phyloP scores from a whole-genome alignment of 805 yeast species.

The Saturnispora kantuleensis region DNA sequence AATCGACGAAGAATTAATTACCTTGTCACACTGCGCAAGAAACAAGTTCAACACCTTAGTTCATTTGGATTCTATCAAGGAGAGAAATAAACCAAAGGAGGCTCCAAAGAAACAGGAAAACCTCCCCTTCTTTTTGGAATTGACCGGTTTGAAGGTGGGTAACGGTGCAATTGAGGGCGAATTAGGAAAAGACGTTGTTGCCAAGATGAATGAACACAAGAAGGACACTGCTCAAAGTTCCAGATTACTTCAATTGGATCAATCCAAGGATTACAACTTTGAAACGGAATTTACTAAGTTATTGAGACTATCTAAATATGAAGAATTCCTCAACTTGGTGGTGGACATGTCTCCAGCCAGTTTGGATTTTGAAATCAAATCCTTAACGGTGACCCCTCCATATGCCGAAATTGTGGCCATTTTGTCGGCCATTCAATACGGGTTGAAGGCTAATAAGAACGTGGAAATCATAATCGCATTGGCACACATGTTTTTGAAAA shows the following conservation, averaged over 20 bases:
- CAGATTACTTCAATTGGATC: constrained; percentile 27
- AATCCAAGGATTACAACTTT: constrained; percentile 35
- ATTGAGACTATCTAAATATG: constrained; percentile 49
- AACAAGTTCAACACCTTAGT: constrained; percentile 68
- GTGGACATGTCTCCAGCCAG: constrained; percentile 61
- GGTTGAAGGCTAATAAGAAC: constrained; percentile 45
- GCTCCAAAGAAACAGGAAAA: constrained; percentile 77
- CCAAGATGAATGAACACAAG: constrained; percentile 21
- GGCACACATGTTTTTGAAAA: constrained; percentile 59
- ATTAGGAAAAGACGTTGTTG: constrained; percentile 20
- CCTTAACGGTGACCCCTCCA: constrained; percentile 60
- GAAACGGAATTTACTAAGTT: constrained; percentile 66
- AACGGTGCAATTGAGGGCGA: constrained; percentile 52
- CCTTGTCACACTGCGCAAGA: constrained; percentile 71
- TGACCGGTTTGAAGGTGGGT: constrained; percentile 59
- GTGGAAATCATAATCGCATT: constrained; percentile 78
- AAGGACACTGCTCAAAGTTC: constrained; percentile 17
- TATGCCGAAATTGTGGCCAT: constrained; percentile 56
- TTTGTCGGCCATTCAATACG: constrained; percentile 55
- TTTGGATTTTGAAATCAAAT: constrained; percentile 79
- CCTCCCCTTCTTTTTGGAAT: constrained; percentile 69
- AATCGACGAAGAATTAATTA: constrained; percentile 50
- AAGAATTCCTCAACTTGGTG: constrained; percentile 44
- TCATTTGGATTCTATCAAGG: constrained; percentile 74
- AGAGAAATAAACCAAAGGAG: constrained; percentile 83